These are phyloP conservation scores for Macrolepiota dolichaula DNA, from an alignment of 768 basidiomycete species.

Conservation along the genomic window DNA sequence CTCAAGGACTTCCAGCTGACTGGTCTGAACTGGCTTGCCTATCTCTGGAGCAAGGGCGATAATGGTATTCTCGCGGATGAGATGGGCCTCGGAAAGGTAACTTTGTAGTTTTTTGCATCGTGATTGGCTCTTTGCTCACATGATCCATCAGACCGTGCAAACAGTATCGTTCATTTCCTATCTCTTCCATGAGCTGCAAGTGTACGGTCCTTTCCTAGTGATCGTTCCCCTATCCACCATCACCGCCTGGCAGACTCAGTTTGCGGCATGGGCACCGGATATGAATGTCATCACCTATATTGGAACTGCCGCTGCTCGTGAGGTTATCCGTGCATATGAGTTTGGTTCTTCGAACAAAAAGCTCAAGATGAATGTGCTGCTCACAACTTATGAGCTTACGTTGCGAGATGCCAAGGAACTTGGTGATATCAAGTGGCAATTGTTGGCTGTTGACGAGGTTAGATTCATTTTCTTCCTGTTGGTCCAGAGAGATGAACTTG, in stretches of 20 bases:
- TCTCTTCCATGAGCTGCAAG: conserved; percentile 87
- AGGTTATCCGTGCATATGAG: conserved; percentile 89
- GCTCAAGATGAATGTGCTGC: conserved; percentile 93
- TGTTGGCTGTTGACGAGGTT: conserved; percentile 93
- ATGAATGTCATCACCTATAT: conserved; percentile 97
- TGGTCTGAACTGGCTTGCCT: conserved; percentile 98
- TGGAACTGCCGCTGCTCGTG: conserved; percentile 82
- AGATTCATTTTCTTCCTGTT: conserved; percentile 16
- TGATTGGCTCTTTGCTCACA: conserved; percentile 11
- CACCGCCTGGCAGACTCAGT: conserved; percentile 97
- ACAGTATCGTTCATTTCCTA: conserved; percentile 94
- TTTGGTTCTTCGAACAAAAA: conserved; percentile 87
- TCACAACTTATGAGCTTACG: conserved; percentile 96
- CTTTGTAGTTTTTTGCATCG: conserved; percentile 5
- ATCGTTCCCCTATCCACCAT: conserved; percentile 98
- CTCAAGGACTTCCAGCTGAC: conserved; percentile 98
- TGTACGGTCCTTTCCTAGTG: conserved; percentile 96
- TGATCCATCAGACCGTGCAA: conserved; percentile 73
- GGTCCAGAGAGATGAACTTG: conserved; percentile 15
- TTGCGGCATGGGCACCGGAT: conserved; percentile 92
- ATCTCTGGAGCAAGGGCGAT: conserved; percentile 90
- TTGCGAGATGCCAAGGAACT: conserved; percentile 88
- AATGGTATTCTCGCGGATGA: conserved; percentile 98
- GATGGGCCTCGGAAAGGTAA: conserved; percentile 98
- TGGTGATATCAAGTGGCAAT: conserved; percentile 95